Evolutionary conservation across 805 yeast species (phyloP), one percentile per base, ranked within the genome.

Genomic region (Helenozyma rhizophorensis): DNA sequence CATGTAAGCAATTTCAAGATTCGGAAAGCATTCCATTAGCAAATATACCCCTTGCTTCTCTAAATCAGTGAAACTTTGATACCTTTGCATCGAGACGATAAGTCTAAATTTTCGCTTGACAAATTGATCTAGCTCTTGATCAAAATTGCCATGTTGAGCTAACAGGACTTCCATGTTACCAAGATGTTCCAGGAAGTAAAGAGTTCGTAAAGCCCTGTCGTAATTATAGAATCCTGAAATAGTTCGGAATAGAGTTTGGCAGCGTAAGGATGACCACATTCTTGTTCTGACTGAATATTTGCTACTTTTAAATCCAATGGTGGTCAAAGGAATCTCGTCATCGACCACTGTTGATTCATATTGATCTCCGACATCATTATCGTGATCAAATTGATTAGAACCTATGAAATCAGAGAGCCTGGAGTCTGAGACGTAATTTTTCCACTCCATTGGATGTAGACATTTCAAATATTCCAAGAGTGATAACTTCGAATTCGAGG

Each of bases 201-300:
- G 71, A 52, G 90, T 69, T 63, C 89, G 90, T 54, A 90, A 87
- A 19, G 98, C 97, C 62, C 96, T 82, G 19, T 96, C 83, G 60
- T 90, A 90, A 69, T 90, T 93, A 97, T 90, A 93, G 70, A 90
- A 93, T 54, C 98, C 98, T 35, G 96, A 85, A 33, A 90, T 90
- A 29, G 98, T 93, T 64, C 98, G 82, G 70, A 89, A 90, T 52
- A 90, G 70, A 22, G 98, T 93, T 71, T 90, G 98, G 24, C 96
- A 83, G 66, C 98, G 80, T 52, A 93, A 75, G 17, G 97, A 90
- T 25, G 98, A 97, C 98, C 98, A 90, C 50, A 90, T 87, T 69
- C 98, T 76, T 8, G 97, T 93, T 69, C 98, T 80, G 55, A 93
- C 68, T 34, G 95, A 86, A 67, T 86, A 93, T 60, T 89, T 94